Percentiles rank a stretch among this genome's conserved stretches.
These are phyloP conservation scores for Saccharomyces hybrid DNA, from an alignment of 1,139 yeast species.

Conservation along the genomic window DNA sequence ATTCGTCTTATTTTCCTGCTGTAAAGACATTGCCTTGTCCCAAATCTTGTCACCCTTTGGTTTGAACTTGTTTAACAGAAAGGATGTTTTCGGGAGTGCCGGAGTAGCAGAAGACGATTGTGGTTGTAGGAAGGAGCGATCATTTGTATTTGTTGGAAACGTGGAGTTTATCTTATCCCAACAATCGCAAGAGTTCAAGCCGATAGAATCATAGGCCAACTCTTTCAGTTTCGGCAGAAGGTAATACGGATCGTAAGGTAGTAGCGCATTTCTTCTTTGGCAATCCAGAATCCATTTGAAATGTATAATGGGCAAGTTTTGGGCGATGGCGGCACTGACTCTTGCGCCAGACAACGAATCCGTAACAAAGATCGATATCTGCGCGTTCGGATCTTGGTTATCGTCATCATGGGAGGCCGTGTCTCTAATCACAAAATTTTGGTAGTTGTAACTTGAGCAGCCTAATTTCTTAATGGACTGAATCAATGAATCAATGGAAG, in stretches of 20 bases:
- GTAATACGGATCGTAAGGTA: constrained; percentile 45
- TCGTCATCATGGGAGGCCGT: constrained; percentile 6
- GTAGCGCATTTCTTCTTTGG: constrained; percentile 49
- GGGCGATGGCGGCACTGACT: constrained; percentile 24
- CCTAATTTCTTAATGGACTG: constrained; percentile 16
- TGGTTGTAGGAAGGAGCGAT: not conserved
- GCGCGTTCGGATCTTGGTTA: not conserved
- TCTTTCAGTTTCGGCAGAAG: constrained; percentile 32
- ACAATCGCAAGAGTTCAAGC: constrained; percentile 44
- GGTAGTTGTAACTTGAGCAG: constrained; percentile 19
- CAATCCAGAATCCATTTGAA: constrained; percentile 71
- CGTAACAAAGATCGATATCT: constrained; percentile 21
- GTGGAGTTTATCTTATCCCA: constrained; percentile 36
- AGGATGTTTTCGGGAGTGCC: constrained; percentile 6
- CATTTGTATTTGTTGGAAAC: not conserved
- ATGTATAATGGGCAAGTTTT: constrained; percentile 49
- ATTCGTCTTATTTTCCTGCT: constrained; percentile 2
- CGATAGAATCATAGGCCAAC: constrained; percentile 31
- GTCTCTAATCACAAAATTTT: constrained; percentile 21
- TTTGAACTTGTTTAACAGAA: constrained; percentile 16
- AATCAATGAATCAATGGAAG: constrained; percentile 16
- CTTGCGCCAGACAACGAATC: constrained; percentile 25
- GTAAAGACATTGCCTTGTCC: constrained; percentile 19
- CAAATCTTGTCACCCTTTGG: constrained; percentile 24
- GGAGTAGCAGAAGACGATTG: constrained; percentile 6